Evolutionary conservation across 805 yeast genomes (phyloP).

Genomic region (Isabelozyma pseudorhagii): DNA sequence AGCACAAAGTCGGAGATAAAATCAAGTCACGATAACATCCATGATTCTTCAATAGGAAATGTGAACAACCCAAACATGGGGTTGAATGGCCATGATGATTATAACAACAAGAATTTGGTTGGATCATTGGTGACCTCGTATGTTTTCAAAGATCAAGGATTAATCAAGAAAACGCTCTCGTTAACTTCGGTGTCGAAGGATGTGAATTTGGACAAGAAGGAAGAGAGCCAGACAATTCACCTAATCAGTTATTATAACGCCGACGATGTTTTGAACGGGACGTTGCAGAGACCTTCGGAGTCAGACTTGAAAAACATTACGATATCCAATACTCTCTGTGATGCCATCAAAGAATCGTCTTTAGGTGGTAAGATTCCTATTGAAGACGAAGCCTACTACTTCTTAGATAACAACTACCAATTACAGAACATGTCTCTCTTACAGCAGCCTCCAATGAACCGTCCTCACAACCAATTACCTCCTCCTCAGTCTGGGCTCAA

Average conservation of each 20-base stretch:
- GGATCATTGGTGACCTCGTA: constrained; percentile 57
- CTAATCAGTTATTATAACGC: constrained; percentile 76
- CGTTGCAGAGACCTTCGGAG: constrained; percentile 56
- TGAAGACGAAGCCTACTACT: constrained; percentile 51
- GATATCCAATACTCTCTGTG: constrained; percentile 48
- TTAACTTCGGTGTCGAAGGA: constrained; percentile 45
- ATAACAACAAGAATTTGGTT: constrained; percentile 23
- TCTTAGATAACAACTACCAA: constrained; percentile 43
- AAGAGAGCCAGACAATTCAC: constrained; percentile 54
- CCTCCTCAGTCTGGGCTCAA: constrained; percentile 1
- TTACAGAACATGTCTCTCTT: constrained; percentile 36
- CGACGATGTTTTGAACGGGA: constrained; percentile 63
- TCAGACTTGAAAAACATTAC: constrained; percentile 48
- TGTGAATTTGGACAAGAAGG: constrained; percentile 19
- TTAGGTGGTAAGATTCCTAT: constrained; percentile 54
- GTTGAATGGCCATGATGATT: constrained; percentile 1
- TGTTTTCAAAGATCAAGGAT: constrained; percentile 66
- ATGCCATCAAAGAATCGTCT: constrained; percentile 55
- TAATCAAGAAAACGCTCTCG: constrained; percentile 80
- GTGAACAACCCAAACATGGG: not conserved
- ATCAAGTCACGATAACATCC: constrained; percentile 1
- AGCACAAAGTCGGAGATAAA: constrained; percentile 9
- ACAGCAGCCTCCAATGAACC: constrained; percentile 9
- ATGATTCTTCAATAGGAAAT: not conserved
- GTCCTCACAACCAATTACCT: not conserved